phyloP scores from a whole-genome alignment of 2,329 filamentous ascomycete genomes.

The Aspergillus proliferans region DNA sequence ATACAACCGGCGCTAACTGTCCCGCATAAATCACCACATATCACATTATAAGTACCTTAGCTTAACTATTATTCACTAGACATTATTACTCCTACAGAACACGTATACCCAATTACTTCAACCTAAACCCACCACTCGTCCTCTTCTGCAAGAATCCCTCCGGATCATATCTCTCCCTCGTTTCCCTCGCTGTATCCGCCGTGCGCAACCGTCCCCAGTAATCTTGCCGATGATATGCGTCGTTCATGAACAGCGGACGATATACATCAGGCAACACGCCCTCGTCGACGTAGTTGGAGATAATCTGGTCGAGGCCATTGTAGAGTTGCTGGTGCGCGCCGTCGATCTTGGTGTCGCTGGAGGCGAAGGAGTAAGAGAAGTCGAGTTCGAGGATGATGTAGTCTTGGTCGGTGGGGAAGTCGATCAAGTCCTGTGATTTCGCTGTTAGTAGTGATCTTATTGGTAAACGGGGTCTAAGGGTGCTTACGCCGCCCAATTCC shows the following conservation, averaged over 20 bases:
- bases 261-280: slow-evolving; percentile 36
- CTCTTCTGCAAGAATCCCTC: slow-evolving; percentile 34
- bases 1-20: too few relatives aligned
- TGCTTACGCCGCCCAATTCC: slow-evolving; percentile 30
- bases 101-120: slow-evolving; percentile 7
- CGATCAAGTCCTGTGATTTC: slow-evolving; percentile 30
- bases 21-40: too few relatives aligned
- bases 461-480: not conserved
- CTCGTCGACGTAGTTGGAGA: slow-evolving; percentile 27
- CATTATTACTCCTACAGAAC: not conserved
- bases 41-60: too few relatives aligned
- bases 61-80: too few relatives aligned
- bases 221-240: slow-evolving; percentile 39
- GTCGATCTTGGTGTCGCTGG: slow-evolving; percentile 33
- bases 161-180: slow-evolving; percentile 35
- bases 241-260: slow-evolving; percentile 44
- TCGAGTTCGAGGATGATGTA: slow-evolving; percentile 43
- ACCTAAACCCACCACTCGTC: slow-evolving; percentile 36
- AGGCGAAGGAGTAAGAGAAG: slow-evolving; percentile 34
- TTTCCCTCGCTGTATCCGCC: slow-evolving; percentile 25
- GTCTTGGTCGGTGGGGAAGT: slow-evolving; percentile 34
- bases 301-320: slow-evolving; percentile 27
- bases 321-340: slow-evolving; percentile 34
- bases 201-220: slow-evolving; percentile 37
- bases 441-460: slow-evolving; percentile 1